Evolutionary conservation across 78 protist species (phyloP), one percentile per base, ranked within the genome.

Genomic region (Monocercomonoides exilis): DNA sequence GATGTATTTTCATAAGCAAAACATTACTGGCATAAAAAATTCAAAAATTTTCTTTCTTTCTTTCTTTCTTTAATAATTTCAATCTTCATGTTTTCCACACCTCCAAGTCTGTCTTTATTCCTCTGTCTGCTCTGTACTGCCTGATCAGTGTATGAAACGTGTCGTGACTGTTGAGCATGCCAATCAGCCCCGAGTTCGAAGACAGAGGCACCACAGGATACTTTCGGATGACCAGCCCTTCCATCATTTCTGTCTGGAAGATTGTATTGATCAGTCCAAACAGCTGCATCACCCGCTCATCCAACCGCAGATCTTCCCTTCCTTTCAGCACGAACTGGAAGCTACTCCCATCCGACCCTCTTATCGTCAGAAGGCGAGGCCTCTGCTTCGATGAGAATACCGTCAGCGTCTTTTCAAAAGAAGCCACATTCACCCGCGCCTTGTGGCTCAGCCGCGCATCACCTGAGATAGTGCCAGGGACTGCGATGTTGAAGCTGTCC

Each of bases 381-480:
- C 90, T 70, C n/a, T 87, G 90, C 85, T 90, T 90, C 45, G 92
- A 79, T 2, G 2, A 2, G 79, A 87, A 44, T 44, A 87, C 84
- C 41, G 42, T 29, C 36, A 81, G 3, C 21, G 36, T 46, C 1
- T 41, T 43, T 34, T 84, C 2, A 45, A 38, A 84, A n/a, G 64
- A 0, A 29, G 1, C 64, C 43, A 84, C 38, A 41, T 32, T 2
- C 46, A 84, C 82, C 11, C 45, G 85, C 38, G 45, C 81, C 64
- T 86, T 86, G 63, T 92, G 91, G n/a, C n/a, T n/a, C n/a, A n/a
- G n/a, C n/a, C n/a, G n/a, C n/a, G n/a, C n/a, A 0, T 85, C 81
- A 45, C 63, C 41, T 46, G 81, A 64, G 77, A 84, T 95, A 2
- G 93, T 92, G 45, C 99, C 99, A 29, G 99, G 99, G 5, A 98